Evolutionary conservation across 768 basidiomycete species (phyloP).

Genomic region (Tylopilus felleus): DNA sequence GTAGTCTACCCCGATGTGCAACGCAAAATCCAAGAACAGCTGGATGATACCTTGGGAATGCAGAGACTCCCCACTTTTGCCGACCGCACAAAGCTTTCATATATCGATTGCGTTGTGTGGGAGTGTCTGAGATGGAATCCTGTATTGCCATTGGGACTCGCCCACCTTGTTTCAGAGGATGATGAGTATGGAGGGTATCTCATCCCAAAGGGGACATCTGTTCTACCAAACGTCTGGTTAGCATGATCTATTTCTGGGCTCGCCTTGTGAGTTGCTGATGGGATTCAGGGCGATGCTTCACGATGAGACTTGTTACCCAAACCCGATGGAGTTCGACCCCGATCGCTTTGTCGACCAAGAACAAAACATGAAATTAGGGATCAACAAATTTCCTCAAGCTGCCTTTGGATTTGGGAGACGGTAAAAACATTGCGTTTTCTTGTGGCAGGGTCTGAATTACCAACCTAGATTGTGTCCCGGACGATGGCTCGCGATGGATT

Average conservation of each 20-base stretch:
- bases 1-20: slow-evolving; percentile 49
- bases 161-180: slow-evolving; percentile 31
- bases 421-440: slow-evolving; percentile 18
- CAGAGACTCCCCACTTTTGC: slow-evolving; percentile 44
- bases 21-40: slow-evolving; percentile 46
- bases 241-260: slow-evolving; percentile 8
- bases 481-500: slow-evolving; percentile 41
- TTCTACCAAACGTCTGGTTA: slow-evolving; percentile 49
- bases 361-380: slow-evolving; percentile 27
- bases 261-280: slow-evolving; percentile 12
- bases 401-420: slow-evolving; percentile 43
- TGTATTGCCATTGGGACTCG: slow-evolving; percentile 26
- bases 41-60: slow-evolving; percentile 45
- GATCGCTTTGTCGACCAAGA: slow-evolving; percentile 32
- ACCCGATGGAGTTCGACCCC: slow-evolving; percentile 39
- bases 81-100: slow-evolving; percentile 42
- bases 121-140: slow-evolving; percentile 45
- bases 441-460: not conserved
- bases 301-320: slow-evolving; percentile 36
- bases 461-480: slow-evolving; percentile 42
- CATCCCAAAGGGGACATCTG: slow-evolving; percentile 44
- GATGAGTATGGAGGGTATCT: slow-evolving; percentile 44
- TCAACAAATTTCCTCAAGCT: slow-evolving; percentile 35
- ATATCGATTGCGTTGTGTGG: slow-evolving; percentile 33
- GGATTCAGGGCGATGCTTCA: slow-evolving; percentile 41